Percentiles rank a stretch among this genome's conserved stretches.
Evolutionary conservation across 2,329 filamentous ascomycete genomes (phyloP).

Genomic region (Xylariaceae sp.): DNA sequence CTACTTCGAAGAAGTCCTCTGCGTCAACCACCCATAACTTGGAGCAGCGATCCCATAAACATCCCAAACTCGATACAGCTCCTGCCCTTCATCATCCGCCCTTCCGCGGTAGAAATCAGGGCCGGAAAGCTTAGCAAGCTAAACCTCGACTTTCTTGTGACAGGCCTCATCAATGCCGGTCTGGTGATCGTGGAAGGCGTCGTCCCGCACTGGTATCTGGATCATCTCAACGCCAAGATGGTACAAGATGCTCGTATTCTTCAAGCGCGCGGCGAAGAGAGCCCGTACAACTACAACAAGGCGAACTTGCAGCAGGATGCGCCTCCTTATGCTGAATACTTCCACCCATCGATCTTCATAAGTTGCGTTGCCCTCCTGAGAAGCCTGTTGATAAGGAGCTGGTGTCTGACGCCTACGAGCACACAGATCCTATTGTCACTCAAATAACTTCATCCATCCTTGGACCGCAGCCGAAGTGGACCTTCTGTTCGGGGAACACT

Average conservation of each 20-base stretch:
- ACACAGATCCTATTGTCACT: constrained; percentile 46
- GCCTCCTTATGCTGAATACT: constrained; percentile 45
- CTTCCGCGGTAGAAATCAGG: constrained; percentile 35
- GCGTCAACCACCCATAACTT: constrained; percentile 5
- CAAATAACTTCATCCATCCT: constrained; percentile 52
- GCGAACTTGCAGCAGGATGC: constrained; percentile 59
- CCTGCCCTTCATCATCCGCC: constrained; percentile 21
- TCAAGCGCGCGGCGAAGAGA: constrained; percentile 46
- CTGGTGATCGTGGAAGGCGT: constrained; percentile 52
- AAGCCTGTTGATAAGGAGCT: constrained; percentile 14
- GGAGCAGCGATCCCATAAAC: constrained; percentile 1
- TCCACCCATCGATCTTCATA: constrained; percentile 46
- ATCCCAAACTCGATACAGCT: constrained; percentile 12
- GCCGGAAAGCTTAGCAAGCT: constrained; percentile 37
- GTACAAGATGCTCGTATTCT: constrained; percentile 50
- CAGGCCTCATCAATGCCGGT: constrained; percentile 48
- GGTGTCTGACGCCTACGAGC: neutral
- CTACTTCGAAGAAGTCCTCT: constrained; percentile 3
- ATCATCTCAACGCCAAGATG: constrained; percentile 55
- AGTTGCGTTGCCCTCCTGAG: constrained; percentile 35
- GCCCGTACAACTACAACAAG: constrained; percentile 58
- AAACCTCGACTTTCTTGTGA: constrained; percentile 52
- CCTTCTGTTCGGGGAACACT: constrained; percentile 54
- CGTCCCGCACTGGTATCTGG: constrained; percentile 46
- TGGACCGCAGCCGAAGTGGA: constrained; percentile 50